Conservation (phyloP, 495 filamentous ascomycete genomes). For the Trichoderma gamsii region DNA sequence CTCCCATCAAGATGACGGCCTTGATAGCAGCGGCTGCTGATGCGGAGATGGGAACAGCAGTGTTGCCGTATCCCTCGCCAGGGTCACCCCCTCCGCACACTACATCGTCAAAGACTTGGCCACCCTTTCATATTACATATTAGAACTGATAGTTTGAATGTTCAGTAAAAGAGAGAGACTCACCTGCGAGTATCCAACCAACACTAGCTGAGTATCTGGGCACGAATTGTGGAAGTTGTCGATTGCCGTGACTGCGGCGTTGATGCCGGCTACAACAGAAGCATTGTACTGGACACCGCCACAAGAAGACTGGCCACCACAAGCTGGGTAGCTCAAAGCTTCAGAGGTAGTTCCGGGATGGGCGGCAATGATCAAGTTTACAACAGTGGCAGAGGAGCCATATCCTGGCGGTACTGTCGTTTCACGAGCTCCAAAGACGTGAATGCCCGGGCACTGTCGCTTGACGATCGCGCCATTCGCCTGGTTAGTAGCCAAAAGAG, state of each 20-base stretch:
- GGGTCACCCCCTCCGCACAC: conserved; percentile 47
- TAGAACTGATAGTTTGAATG: background rate
- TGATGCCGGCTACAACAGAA: conserved; percentile 46
- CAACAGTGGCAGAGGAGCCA: conserved; percentile 48
- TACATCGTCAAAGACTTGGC: conserved; percentile 58
- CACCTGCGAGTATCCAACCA: conserved; percentile 59
- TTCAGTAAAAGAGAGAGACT: background rate
- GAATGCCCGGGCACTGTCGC: conserved; percentile 42
- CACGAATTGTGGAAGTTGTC: conserved; percentile 48
- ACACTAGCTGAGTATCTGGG: conserved; percentile 51
- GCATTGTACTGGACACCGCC: conserved; percentile 49
- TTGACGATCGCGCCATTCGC: background rate
- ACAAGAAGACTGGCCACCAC: conserved; percentile 46
- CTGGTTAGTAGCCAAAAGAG: background rate
- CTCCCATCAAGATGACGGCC: conserved; percentile 59
- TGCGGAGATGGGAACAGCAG: conserved; percentile 40
- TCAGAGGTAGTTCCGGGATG: conserved; percentile 51
- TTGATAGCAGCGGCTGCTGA: conserved; percentile 43
- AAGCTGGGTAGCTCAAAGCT: conserved; percentile 55
- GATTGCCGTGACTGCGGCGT: conserved; percentile 50
- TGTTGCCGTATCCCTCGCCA: conserved; percentile 15
- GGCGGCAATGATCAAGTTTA: conserved; percentile 45
- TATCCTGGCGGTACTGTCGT: conserved; percentile 54
- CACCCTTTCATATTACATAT: conserved; percentile 38
- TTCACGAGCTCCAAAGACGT: conserved; percentile 61